Conservation (phyloP, 495 filamentous ascomycete genomes). For the Bombardia bombarda region DNA sequence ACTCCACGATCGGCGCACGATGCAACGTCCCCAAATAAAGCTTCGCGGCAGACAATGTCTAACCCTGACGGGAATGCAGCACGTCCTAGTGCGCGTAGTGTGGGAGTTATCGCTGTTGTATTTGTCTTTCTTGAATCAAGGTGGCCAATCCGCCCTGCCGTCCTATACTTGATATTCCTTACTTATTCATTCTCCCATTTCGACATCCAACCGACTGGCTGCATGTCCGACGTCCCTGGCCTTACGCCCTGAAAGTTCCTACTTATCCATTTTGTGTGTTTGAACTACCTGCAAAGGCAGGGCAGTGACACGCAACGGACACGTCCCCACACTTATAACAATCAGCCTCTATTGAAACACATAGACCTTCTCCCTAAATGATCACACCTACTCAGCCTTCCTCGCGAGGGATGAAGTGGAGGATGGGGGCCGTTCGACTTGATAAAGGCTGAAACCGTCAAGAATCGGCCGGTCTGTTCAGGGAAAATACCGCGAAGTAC, state of each 20-base stretch:
- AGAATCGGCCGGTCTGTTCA: too few species aligned
- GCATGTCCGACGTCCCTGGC: too few species aligned
- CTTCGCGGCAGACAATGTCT: not conserved
- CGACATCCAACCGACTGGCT: too few species aligned
- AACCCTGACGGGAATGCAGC: not conserved
- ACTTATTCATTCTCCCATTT: not conserved
- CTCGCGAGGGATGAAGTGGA: too few species aligned
- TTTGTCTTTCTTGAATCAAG: too few species aligned
- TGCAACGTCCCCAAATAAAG: not conserved
- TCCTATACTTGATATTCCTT: not conserved
- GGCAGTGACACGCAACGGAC: too few species aligned
- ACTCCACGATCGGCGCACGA: not conserved
- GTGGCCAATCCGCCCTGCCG: not conserved
- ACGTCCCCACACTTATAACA: too few species aligned
- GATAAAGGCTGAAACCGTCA: not conserved
- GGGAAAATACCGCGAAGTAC: not conserved
- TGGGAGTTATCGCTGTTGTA: too few species aligned
- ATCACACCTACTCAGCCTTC: not conserved
- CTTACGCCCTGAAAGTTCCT: too few species aligned
- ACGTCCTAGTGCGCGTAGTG: not conserved
- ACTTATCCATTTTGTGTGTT: too few species aligned
- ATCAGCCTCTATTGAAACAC: constrained; percentile 2
- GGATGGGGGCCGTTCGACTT: too few species aligned
- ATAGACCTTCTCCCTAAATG: not conserved
- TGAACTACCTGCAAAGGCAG: too few species aligned